These are phyloP conservation scores for Henningerozyma blattae DNA, from an alignment of 805 yeast species.

Conservation along the genomic window DNA sequence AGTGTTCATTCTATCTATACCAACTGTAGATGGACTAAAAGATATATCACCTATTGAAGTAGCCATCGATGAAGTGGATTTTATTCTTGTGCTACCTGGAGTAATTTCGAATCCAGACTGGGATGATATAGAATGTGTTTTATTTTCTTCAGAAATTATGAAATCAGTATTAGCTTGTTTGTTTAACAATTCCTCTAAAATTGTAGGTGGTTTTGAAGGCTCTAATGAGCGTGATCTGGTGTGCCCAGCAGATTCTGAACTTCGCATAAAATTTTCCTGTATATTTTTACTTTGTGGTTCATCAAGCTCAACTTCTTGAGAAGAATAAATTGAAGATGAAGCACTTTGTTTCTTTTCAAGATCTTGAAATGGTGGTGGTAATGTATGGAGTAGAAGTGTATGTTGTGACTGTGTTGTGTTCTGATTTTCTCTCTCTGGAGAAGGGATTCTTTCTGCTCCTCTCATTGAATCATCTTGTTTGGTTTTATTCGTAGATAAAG, in stretches of 20 bases:
- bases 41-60: neutral
- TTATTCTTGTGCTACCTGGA: conserved; percentile 9
- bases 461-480: neutral
- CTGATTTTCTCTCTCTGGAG: neutral
- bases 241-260: neutral
- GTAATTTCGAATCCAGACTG: conserved; percentile 3
- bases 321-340: neutral
- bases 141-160: neutral
- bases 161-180: neutral
- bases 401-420: neutral
- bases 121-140: conserved; percentile 1
- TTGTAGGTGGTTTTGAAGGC: neutral
- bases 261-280: too few species aligned
- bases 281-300: too few species aligned
- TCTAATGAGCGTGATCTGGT: too few species aligned
- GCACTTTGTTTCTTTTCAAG: neutral
- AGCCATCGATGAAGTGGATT: conserved; percentile 22
- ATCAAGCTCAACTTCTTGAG: neutral
- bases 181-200: neutral
- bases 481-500: conserved; percentile 4
- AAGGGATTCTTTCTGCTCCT: neutral
- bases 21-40: neutral
- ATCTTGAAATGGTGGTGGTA: neutral
- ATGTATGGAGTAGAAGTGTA: conserved; percentile 5
- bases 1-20: neutral